Evolutionary conservation across 2,329 filamentous ascomycete genomes (phyloP), one percentile per base, ranked within the genome.

Genomic region (Xylaria multiplex): DNA sequence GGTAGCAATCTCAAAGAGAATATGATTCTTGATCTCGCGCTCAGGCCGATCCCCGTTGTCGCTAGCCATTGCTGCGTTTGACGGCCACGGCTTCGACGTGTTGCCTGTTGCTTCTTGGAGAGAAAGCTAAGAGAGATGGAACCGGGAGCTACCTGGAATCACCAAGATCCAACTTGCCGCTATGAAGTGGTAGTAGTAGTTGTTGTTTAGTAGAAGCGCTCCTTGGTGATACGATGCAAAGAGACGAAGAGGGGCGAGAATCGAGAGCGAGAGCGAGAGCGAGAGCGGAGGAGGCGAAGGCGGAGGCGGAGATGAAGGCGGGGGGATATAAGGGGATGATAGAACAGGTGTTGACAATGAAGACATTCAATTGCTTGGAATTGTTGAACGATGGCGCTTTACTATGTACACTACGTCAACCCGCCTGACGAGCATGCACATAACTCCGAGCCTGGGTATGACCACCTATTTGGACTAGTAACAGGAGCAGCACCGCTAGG

Each of bases 1-100:
- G 24, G 96, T 98, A 67, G 96, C 93, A 75, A 98, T 86, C 83
- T 99, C 96, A 78, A 99, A 99, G 73, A 99, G 91, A 76, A 96
- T 85, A 82, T 98, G 96, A 81, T 97, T 96, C 83, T 92, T 93
- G 76, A 98, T 92, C 82, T 98, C 94, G 74, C 86, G 85, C 70
- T 80, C 78, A 67, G 76, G 72, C 69, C 79, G 79, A 63, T 81
- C 80, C 56, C 30, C 64, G 43, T 79, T 81, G 67, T 84, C 81
- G 75, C 74, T 78, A 66, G 81, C 80, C 84, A 86, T 86, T n/a
- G 62, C 67, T 65, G 58, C 57, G 64, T 49, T 59, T 57, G 50
- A 65, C 58, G 8, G 19, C 60, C 42, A 57, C 62, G 55, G 43
- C 24, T 45, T 57, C 6, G 52, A 45, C 52, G 7, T 37, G 27